Evolutionary conservation across 345 rosid species (phyloP).

Genomic region (Salix brachista): DNA sequence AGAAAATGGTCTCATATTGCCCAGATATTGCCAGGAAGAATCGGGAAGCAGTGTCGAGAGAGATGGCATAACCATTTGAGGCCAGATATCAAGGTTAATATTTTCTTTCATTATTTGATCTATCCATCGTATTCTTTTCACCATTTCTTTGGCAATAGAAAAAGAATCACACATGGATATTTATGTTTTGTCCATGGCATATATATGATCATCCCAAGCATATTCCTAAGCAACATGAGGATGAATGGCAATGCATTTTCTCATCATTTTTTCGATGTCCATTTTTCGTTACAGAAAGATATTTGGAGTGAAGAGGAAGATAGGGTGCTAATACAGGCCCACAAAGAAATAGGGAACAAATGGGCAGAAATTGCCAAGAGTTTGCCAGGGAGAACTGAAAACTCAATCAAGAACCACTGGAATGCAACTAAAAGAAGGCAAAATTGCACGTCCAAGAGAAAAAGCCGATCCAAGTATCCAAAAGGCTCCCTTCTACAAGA

Average conservation of each 20-base stretch:
- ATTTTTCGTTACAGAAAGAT: conserved; percentile 52
- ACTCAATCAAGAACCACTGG: conserved; percentile 98
- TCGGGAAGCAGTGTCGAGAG: conserved; percentile 94
- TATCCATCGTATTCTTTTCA: background rate
- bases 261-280: background rate
- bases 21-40: conserved; percentile 70
- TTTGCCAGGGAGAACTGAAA: conserved; percentile 92
- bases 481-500: conserved; percentile 80
- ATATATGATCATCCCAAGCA: no score
- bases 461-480: conserved; percentile 73
- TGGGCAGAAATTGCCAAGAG: conserved; percentile 98
- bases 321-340: conserved; percentile 63
- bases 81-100: conserved; percentile 77
- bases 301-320: conserved; percentile 94
- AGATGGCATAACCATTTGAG: conserved; percentile 96
- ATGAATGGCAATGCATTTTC: background rate
- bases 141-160: no score
- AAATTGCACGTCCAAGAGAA: conserved; percentile 54
- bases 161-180: conserved; percentile 1
- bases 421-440: conserved; percentile 96
- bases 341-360: conserved; percentile 81
- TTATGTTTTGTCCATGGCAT: background rate
- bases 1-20: conserved; percentile 89
- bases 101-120: background rate
- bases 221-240: background rate